Percentiles rank a stretch among this genome's conserved stretches.
Evolutionary conservation across 2,329 filamentous ascomycete species (phyloP).

Genomic region (Parasarocladium wereldwijsianum): DNA sequence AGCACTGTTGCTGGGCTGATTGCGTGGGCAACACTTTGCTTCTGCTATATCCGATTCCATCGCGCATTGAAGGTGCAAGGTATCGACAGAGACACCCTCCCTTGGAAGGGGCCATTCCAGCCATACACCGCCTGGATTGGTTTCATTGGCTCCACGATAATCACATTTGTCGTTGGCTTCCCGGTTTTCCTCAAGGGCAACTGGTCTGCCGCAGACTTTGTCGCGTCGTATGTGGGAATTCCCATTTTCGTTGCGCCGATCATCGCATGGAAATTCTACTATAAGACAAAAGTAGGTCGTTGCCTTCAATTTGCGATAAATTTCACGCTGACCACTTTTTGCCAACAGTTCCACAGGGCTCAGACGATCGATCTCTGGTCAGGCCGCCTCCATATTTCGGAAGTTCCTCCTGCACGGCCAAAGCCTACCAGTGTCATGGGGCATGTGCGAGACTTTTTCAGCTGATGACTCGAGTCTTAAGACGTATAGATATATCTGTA

Average conservation of each 20-base stretch:
- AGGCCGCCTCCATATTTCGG: background rate
- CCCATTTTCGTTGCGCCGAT: slow-evolving; percentile 39
- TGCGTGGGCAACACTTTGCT: slow-evolving; percentile 43
- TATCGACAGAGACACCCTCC: slow-evolving; percentile 28
- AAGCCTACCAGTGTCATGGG: background rate
- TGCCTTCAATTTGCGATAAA: background rate
- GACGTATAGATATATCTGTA: no score
- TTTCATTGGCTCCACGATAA: slow-evolving; percentile 36
- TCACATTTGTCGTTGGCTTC: slow-evolving; percentile 56
- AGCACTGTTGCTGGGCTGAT: slow-evolving; percentile 48
- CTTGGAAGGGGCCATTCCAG: slow-evolving; percentile 29
- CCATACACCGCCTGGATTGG: slow-evolving; percentile 46
- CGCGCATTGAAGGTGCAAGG: slow-evolving; percentile 37
- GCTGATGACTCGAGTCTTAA: no score
- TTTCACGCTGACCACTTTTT: background rate
- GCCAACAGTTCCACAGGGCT: background rate
- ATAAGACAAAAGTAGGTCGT: slow-evolving; percentile 7
- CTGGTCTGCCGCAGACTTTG: slow-evolving; percentile 44
- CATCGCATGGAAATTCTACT: slow-evolving; percentile 35
- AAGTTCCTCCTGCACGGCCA: slow-evolving; percentile 1
- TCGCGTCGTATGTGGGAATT: slow-evolving; percentile 42
- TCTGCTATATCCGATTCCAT: slow-evolving; percentile 46
- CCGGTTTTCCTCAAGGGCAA: slow-evolving; percentile 48
- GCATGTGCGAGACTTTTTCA: background rate
- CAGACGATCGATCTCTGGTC: slow-evolving; percentile 1